Base-by-base conservation (phyloP, 2,329 filamentous ascomycete genomes). In the Endoconidiophora polonica region DNA sequence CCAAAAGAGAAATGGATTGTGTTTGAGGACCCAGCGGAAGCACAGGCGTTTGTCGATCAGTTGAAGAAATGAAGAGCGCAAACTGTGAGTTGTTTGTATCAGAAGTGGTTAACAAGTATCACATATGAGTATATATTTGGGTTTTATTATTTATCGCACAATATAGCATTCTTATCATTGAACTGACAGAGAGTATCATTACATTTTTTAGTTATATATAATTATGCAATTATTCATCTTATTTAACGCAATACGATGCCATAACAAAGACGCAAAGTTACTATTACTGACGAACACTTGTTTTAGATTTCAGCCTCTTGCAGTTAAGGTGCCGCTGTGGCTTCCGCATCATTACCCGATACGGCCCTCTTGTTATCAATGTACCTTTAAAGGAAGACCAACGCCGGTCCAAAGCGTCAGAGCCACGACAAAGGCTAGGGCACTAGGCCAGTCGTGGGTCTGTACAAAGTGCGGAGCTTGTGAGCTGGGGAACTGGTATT, bases 1-100 rank as follows among this genome's bases (percentile, higher is more conserved):
- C 84, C 87, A 0, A 69, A 66, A 41, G 66, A 73, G 23, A 63
- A 79, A 0, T 96, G 90, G 88, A 76, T 80, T 59, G 79, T 94
- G 0, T 96, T 94, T 62, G 77, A 86, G 52, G 73, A 86, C 24
- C 79, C 90, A 0, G 66, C 70, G 18, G 29, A 53, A 41, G 51
- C 51, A 16, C 41, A 6, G n/a, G 7, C 16, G 38, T 53, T 49
- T n/a, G 46, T 49, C 29, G 51, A 46, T 43, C 12, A 24, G 2
- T 24, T 53, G 23, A 14, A 20, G 14, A 39, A 38, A 20, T 36
- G 29, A 50, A 24, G 22, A 20, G 22, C n/a, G 9, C 9, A 14
- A 42, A 40, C 7, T 22, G 16, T 44, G 14, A 18, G 23, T 14
- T 5, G 48, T 24, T 45, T 33, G 29, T 33, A 33, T 10, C 29